phyloP scores from a whole-genome alignment of 1,139 yeast species.

The Blastobotrys proliferans region DNA sequence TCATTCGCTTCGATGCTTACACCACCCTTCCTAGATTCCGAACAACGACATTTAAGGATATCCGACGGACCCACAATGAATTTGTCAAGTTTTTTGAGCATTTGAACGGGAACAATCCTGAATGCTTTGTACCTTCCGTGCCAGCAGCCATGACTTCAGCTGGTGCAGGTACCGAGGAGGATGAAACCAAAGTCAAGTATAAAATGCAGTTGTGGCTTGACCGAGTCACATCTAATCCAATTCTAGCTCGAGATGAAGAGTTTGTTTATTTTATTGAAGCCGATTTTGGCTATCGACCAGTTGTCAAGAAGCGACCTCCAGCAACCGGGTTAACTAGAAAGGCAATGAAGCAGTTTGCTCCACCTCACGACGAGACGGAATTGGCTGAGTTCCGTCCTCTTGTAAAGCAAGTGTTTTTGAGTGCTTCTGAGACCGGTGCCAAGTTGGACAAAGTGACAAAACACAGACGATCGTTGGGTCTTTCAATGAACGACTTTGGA shows the following conservation, averaged over 20 bases:
- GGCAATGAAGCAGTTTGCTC: conserved; percentile 84
- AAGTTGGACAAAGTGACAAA: conserved; percentile 54
- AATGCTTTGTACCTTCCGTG: conserved; percentile 87
- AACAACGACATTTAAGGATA: conserved; percentile 62
- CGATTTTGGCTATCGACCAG: conserved; percentile 62
- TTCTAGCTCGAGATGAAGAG: conserved; percentile 81
- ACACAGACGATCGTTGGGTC: conserved; percentile 52
- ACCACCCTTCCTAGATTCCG: conserved; percentile 62
- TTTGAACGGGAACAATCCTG: conserved; percentile 75
- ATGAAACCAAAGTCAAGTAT: conserved; percentile 50
- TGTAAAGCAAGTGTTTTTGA: conserved; percentile 70
- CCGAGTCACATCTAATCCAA: conserved; percentile 67
- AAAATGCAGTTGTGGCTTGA: conserved; percentile 86
- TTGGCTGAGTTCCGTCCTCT: conserved; percentile 82
- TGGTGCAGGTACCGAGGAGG: conserved; percentile 83
- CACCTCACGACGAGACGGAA: conserved; percentile 85
- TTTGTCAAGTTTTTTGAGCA: conserved; percentile 72
- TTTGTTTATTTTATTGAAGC: conserved; percentile 82
- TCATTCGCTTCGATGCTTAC: conserved; percentile 45
- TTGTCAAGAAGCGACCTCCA: conserved; percentile 48
- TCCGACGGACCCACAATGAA: conserved; percentile 80
- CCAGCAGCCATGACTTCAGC: conserved; percentile 73
- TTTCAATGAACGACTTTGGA: conserved; percentile 64
- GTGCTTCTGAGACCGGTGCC: conserved; percentile 52
- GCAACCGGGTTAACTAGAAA: conserved; percentile 80